Percentiles rank a stretch among this genome's conserved stretches.
Conservation (phyloP, 2,329 filamentous ascomycete species). For the Knoxdaviesia capensis region DNA sequence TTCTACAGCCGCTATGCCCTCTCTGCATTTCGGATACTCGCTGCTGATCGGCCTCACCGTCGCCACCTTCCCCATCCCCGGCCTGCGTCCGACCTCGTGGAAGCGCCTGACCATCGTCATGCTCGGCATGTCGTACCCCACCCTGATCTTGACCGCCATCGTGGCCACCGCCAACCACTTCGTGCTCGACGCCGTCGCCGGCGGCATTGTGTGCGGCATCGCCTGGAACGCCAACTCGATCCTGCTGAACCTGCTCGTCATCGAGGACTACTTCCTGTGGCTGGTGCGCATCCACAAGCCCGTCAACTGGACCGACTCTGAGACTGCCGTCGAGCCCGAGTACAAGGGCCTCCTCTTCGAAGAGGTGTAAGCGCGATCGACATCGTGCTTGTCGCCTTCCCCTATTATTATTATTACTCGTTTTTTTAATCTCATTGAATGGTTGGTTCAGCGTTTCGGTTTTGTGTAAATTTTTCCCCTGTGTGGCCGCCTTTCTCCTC, state of each 20-base stretch:
- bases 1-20: slow-evolving; percentile 48
- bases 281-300: slow-evolving; percentile 46
- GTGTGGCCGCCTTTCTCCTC: too few species aligned
- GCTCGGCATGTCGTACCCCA: slow-evolving; percentile 41
- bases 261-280: slow-evolving; percentile 51
- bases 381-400: too few species aligned
- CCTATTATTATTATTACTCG: too few species aligned
- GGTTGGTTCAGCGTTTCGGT: not conserved
- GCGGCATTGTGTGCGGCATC: slow-evolving; percentile 40
- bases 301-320: slow-evolving; percentile 17
- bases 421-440: not conserved
- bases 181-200: slow-evolving; percentile 50
- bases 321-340: slow-evolving; percentile 15
- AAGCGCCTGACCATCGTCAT: slow-evolving; percentile 22
- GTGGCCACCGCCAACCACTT: slow-evolving; percentile 57
- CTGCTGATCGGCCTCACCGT: slow-evolving; percentile 53
- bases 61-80: slow-evolving; percentile 40
- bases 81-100: slow-evolving; percentile 28
- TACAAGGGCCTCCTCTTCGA: slow-evolving; percentile 10
- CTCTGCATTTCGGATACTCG: slow-evolving; percentile 56
- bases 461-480: too few species aligned
- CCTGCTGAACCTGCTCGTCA: slow-evolving; percentile 39
- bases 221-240: slow-evolving; percentile 37
- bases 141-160: slow-evolving; percentile 45
- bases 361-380: slow-evolving; percentile 3